Evolutionary conservation across 768 basidiomycete genomes (phyloP).

Genomic region (Pilatotrama ljubarskyi): DNA sequence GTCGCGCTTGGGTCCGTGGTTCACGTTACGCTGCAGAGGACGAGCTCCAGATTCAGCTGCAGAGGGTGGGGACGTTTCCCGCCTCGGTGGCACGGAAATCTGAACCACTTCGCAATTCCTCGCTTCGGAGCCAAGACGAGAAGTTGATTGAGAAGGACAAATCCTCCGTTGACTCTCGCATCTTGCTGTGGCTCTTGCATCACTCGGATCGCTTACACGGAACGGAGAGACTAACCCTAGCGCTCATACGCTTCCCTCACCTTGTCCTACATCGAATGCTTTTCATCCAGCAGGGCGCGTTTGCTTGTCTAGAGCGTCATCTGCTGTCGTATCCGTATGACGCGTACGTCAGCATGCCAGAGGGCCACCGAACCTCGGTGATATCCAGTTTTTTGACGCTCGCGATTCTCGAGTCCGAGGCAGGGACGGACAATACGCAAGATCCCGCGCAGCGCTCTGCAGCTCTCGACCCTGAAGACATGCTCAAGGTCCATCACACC

Average conservation of each 20-base stretch:
- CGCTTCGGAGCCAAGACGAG: conserved; percentile 1
- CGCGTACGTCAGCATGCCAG: background rate
- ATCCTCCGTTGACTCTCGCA: background rate
- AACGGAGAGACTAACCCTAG: background rate
- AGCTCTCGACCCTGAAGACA: background rate
- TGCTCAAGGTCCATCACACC: background rate
- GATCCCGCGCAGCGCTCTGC: background rate
- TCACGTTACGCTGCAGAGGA: background rate
- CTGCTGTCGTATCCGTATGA: background rate
- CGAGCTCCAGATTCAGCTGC: background rate
- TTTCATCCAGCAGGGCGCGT: background rate
- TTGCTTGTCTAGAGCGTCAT: background rate
- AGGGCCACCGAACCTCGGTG: background rate
- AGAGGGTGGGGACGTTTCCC: background rate
- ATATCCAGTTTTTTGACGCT: background rate
- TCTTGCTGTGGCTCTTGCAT: background rate
- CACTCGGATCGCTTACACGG: background rate
- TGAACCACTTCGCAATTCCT: background rate
- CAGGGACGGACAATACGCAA: background rate
- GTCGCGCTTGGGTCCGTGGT: background rate
- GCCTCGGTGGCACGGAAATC: background rate
- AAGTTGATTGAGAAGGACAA: background rate
- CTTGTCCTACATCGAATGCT: background rate
- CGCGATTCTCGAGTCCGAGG: background rate
- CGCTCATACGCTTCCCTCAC: background rate